Base-by-base conservation (phyloP, 179 eudicot species). In the Silene noctiflora region DNA sequence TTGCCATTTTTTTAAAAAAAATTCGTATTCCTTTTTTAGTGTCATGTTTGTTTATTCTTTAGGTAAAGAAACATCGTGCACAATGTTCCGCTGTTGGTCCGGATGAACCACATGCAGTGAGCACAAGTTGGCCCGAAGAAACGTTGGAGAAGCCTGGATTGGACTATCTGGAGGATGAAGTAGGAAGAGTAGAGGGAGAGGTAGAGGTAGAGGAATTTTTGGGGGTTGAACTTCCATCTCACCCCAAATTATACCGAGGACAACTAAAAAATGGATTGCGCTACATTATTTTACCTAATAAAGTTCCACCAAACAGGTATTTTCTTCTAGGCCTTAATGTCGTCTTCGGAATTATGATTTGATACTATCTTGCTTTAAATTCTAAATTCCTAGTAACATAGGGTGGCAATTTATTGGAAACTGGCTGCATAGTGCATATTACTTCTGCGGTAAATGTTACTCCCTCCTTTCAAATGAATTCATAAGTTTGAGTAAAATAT, bases 291-390 rank as follows among this genome's bases (percentile, higher is more conserved):
- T 86, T 96, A 79, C 99, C 97, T 53, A 96, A 96, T 77, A 96
- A 96, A 84, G 97, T 96, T 89, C 99, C 99, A 77, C 92, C 93
- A 67, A 93, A 90, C 84, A 96, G 99, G 99, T 96, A 86, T 58
- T 29, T 4, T 19, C 58, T 68, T 71, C 73, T 59, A 19, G 56
- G 72, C 21, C 61, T 20, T 33, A 42, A n/a, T 69, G 29, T 31
- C 59, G 44, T n/a, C 35, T 16, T 3, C 55, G 19, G 20, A 20
- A 35, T 35, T 44, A 35, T 21, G 9, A 33, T 44, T 51, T 51
- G 42, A 67, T 39, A 51, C 16, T 27, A 27, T 27, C 29, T 27
- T 27, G 29, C 29, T 27, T 27, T 27, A 27, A 27, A 27, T 27
- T 27, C 29, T 27, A 27, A 27, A 27, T 27, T 27, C 29, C 29